Base-by-base conservation (phyloP, 129 eudicot species). In the Arctium lappa region DNA sequence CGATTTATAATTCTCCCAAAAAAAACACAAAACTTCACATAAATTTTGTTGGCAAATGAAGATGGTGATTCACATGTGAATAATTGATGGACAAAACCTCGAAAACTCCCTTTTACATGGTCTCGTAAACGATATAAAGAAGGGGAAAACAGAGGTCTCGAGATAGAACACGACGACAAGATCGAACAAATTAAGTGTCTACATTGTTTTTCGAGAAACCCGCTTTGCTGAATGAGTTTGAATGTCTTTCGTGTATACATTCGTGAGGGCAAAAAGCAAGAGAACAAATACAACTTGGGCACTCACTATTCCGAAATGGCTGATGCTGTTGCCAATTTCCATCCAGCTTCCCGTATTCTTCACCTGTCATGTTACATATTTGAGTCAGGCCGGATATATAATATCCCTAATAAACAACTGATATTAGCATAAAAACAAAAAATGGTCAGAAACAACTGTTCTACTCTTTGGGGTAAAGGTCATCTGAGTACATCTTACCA, bases 301-400 rank as follows among this genome's bases (percentile, higher is more conserved):
- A 80, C 99, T 96, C 93, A 96, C 90, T 30, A 96, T 96, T 69
- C 99, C 99, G 56, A 96, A 96, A 90, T 96, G 99, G 81, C 99
- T 96, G 4, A 96, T 96, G 91, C 97, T 96, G 88, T 96, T 96
- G 10, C 99, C 99, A 29, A 96, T 96, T 87, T 96, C 98, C 99
- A 96, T 96, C 99, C 99, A 96, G 86, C 99, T 96, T 84, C 99
- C 99, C 6, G 94, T 93, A 87, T 92, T 93, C 69, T 87, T 87
- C 37, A 95, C 99, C 99, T 95, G 89, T 75, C 13, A 85, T 37
- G 6, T 42, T 12, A 40, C 68, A 15, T 75, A 74, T 66, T 65
- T 16, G 31, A 36, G n/a, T 66, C 4, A 33, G 0, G 71, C 65
- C 30, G 30, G 68, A 60, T 15, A 65, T 13, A 62, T 10, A 40